Conservation (phyloP, 345 rosid genomes). For the Microcos paniculata region DNA sequence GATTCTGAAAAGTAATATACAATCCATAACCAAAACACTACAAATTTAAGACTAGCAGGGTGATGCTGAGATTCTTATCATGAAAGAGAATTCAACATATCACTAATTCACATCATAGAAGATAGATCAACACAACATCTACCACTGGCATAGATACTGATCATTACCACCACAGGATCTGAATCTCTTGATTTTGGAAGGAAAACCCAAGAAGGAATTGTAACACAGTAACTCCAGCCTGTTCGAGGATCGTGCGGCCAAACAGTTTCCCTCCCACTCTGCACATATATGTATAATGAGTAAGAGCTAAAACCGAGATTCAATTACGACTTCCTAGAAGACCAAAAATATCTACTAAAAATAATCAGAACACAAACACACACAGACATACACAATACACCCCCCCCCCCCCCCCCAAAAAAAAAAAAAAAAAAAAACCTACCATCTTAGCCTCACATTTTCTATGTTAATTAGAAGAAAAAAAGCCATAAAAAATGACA, state of each 20-base stretch:
- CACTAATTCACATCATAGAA: slow-evolving; percentile 16
- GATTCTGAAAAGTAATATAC: not conserved
- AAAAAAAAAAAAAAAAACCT: not conserved
- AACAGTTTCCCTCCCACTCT: slow-evolving; percentile 81
- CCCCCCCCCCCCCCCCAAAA: too few relatives aligned
- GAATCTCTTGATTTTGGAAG: slow-evolving; percentile 90
- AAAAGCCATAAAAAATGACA: not conserved
- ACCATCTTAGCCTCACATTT: not conserved
- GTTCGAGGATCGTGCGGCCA: slow-evolving; percentile 93
- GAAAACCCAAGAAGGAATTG: slow-evolving; percentile 85
- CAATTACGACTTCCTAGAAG: not conserved
- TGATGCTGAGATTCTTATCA: not conserved
- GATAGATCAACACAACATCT: slow-evolving; percentile 24
- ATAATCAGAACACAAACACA: not conserved
- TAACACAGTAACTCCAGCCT: slow-evolving; percentile 97
- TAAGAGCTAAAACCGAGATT: not conserved
- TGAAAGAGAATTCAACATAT: slow-evolving; percentile 3
- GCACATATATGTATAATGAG: slow-evolving; percentile 27
- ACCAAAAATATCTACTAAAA: not conserved
- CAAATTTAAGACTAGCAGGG: not conserved
- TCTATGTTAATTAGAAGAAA: not conserved
- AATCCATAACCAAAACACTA: not conserved
- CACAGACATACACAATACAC: not conserved
- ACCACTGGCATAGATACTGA: slow-evolving; percentile 24
- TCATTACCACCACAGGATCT: slow-evolving; percentile 95